These are phyloP conservation scores for Echinochloa phyllopogon DNA, from an alignment of 176 grass and related monocot genomes.

Conservation along the genomic window DNA sequence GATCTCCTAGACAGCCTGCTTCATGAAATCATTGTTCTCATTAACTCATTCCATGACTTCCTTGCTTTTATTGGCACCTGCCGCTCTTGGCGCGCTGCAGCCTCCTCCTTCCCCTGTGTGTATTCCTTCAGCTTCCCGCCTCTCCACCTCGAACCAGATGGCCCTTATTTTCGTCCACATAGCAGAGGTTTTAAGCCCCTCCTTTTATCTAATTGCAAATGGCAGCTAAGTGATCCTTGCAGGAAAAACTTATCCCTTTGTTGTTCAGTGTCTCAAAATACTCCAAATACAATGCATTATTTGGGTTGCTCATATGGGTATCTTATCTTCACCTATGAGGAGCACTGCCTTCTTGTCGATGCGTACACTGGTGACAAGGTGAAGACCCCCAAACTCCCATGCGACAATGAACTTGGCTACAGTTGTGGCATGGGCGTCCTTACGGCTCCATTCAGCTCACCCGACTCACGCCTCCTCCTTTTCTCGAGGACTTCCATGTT, in stretches of 20 bases:
- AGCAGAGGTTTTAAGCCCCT: neutral
- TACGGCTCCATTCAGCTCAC: constrained; percentile 46
- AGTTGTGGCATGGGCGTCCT: constrained; percentile 27
- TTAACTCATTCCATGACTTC: constrained; percentile 20
- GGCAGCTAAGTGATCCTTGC: neutral
- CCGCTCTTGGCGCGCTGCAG: constrained; percentile 47
- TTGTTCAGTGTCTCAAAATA: neutral
- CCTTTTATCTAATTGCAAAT: neutral
- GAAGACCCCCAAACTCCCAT: constrained; percentile 10
- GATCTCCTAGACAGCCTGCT: neutral
- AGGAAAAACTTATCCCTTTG: neutral
- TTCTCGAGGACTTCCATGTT: neutral
- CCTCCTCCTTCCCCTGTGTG: constrained; percentile 19
- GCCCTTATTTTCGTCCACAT: neutral
- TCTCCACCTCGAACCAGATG: constrained; percentile 31
- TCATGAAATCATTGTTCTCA: constrained; percentile 5
- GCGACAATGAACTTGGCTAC: neutral
- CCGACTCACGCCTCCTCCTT: constrained; percentile 39
- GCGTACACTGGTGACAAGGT: constrained; percentile 41
- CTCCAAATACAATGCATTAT: neutral
- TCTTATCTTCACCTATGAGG: neutral
- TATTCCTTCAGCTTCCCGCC: neutral
- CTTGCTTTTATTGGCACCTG: constrained; percentile 50
- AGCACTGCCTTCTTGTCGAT: constrained; percentile 38
- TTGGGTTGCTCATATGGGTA: neutral